These are phyloP conservation scores for Saccharomycopsis babjevae DNA, from an alignment of 805 yeast genomes.

Conservation along the genomic window DNA sequence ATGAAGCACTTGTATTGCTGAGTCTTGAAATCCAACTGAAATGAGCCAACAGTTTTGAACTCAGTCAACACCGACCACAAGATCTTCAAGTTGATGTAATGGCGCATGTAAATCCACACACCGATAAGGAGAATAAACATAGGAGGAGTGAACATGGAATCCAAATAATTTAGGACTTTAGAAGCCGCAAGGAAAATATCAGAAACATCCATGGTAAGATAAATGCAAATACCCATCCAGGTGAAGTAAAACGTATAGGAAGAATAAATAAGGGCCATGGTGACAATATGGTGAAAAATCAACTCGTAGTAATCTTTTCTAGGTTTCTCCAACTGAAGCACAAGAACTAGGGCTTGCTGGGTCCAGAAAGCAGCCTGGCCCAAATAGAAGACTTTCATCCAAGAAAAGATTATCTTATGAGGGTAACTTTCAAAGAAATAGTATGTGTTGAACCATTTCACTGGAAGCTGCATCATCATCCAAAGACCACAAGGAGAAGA, in stretches of 20 bases:
- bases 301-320: constrained; percentile 89
- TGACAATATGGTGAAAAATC: constrained; percentile 86
- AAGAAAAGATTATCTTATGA: constrained; percentile 58
- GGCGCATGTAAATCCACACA: constrained; percentile 85
- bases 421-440: constrained; percentile 78
- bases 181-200: constrained; percentile 81
- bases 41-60: constrained; percentile 77
- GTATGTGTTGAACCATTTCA: constrained; percentile 84
- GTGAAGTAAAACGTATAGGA: constrained; percentile 94
- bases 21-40: constrained; percentile 68
- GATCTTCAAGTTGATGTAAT: constrained; percentile 69
- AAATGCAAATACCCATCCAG: constrained; percentile 87
- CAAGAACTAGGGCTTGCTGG: constrained; percentile 80
- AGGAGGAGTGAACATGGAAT: constrained; percentile 51
- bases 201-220: constrained; percentile 91
- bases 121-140: constrained; percentile 58
- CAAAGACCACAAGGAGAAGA: constrained; percentile 82
- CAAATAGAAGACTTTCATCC: constrained; percentile 73
- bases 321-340: constrained; percentile 84
- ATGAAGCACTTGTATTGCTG: constrained; percentile 97
- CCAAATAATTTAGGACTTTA: constrained; percentile 79
- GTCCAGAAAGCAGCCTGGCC: constrained; percentile 97
- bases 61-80: constrained; percentile 81
- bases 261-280: constrained; percentile 75
- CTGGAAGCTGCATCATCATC: constrained; percentile 73